These are phyloP conservation scores for Euryodendron excelsum DNA, from an alignment of 148 eudicot species.

Conservation along the genomic window DNA sequence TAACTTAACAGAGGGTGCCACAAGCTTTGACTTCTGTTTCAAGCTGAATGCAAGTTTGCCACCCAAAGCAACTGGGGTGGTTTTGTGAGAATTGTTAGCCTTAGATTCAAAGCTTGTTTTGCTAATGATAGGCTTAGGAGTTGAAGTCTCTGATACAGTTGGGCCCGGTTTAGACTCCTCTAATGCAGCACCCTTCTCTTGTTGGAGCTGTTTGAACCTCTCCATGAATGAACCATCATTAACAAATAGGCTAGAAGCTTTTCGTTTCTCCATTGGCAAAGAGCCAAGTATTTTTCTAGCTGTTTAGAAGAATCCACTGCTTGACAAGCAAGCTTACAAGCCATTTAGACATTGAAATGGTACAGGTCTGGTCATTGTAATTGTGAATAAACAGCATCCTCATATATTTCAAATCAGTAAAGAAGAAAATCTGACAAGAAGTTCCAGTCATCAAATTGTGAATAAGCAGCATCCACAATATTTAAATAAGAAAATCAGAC, in stretches of 20 bases:
- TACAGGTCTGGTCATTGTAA: neutral
- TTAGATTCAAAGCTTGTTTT: constrained; percentile 41
- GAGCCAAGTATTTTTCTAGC: constrained; percentile 31
- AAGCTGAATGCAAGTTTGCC: constrained; percentile 90
- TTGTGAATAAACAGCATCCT: neutral
- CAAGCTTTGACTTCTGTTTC: constrained; percentile 87
- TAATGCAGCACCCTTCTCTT: constrained; percentile 41
- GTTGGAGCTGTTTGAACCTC: constrained; percentile 84
- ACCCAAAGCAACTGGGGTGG: constrained; percentile 40
- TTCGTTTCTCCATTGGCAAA: constrained; percentile 68
- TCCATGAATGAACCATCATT: constrained; percentile 99
- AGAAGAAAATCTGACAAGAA: neutral
- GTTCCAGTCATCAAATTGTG: constrained; percentile 2
- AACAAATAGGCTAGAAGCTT: constrained; percentile 59
- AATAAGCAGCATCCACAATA: neutral
- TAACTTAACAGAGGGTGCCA: constrained; percentile 70
- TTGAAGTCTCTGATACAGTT: constrained; percentile 31
- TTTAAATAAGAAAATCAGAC: neutral
- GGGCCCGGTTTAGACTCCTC: constrained; percentile 37
- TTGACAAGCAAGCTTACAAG: constrained; percentile 50
- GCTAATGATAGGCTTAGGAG: constrained; percentile 41
- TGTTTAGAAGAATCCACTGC: constrained; percentile 48
- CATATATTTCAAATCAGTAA: neutral
- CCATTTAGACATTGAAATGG: constrained; percentile 35
- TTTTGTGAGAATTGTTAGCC: constrained; percentile 38